Conservation (phyloP, 2,329 filamentous ascomycete genomes). For the Alternaria metachromatica region DNA sequence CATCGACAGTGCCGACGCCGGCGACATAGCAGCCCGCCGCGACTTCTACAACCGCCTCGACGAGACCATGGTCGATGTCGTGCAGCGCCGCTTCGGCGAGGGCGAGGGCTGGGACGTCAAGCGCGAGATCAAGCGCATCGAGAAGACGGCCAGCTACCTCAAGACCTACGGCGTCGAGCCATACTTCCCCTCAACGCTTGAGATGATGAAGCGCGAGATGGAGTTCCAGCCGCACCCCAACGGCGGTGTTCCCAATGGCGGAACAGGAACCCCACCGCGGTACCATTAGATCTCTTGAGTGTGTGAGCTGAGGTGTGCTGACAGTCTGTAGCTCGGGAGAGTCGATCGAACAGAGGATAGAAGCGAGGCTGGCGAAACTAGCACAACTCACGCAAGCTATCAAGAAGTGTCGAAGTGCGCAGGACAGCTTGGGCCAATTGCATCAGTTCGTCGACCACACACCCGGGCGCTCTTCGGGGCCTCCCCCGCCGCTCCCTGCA, state of each 20-base stretch:
- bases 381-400: neutral
- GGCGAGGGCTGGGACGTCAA: slow-evolving; percentile 60
- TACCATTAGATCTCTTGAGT: slow-evolving; percentile 38
- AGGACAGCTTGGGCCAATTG: neutral
- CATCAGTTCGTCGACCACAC: neutral
- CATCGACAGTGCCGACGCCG: slow-evolving; percentile 56
- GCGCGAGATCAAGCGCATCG: slow-evolving; percentile 62
- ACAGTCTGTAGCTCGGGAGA: neutral
- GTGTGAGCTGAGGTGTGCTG: slow-evolving; percentile 22
- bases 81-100: slow-evolving; percentile 59
- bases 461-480: neutral
- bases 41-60: slow-evolving; percentile 60
- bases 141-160: slow-evolving; percentile 62
- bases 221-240: slow-evolving; percentile 36
- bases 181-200: slow-evolving; percentile 60
- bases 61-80: slow-evolving; percentile 60
- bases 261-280: slow-evolving; percentile 42
- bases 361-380: neutral
- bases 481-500: neutral
- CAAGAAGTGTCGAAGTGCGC: neutral
- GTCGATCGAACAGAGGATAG: neutral
- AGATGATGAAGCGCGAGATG: slow-evolving; percentile 55
- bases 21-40: slow-evolving; percentile 56
- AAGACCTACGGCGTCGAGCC: slow-evolving; percentile 60
- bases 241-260: slow-evolving; percentile 35